Percentiles rank a stretch among this genome's conserved stretches.
Evolutionary conservation across 306 rosid genomes (phyloP).

Genomic region (Albizia julibrissin): DNA sequence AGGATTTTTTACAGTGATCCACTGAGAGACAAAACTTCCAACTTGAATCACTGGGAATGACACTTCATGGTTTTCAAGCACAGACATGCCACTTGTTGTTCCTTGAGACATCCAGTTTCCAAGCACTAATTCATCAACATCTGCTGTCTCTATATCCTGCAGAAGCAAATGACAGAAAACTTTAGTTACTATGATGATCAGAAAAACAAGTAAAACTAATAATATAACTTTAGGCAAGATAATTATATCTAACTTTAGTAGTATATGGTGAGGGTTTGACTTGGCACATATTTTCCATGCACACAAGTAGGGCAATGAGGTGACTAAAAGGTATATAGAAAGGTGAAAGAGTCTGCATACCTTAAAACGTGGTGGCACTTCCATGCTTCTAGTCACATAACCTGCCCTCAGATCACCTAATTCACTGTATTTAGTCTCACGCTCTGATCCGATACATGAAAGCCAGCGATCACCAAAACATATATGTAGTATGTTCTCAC

Average conservation of each 20-base stretch:
- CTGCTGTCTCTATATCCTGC: constrained; percentile 52
- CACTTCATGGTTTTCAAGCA: constrained; percentile 72
- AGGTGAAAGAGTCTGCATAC: constrained; percentile 40
- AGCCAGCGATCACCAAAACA: constrained; percentile 59
- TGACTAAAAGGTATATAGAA: constrained; percentile 3
- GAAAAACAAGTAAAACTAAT: not conserved
- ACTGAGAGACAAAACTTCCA: constrained; percentile 70
- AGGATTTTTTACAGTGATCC: constrained; percentile 91
- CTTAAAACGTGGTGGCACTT: constrained; percentile 43
- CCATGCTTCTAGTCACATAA: constrained; percentile 41
- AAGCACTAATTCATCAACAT: constrained; percentile 76
- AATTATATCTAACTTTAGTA: not conserved
- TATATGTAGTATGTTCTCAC: constrained; percentile 56
- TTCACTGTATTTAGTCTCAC: constrained; percentile 37
- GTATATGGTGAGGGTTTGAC: not conserved
- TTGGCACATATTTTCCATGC: not conserved
- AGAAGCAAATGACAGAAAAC: constrained; percentile 34
- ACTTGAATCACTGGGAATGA: constrained; percentile 74
- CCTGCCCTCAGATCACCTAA: constrained; percentile 43
- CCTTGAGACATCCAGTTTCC: constrained; percentile 88
- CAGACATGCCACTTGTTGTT: constrained; percentile 54
- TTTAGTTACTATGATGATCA: constrained; percentile 28
- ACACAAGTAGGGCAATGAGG: constrained; percentile 1
- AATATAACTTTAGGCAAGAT: not conserved
- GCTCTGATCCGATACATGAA: constrained; percentile 51